Evolutionary conservation across 352 stramenopile species (phyloP), one percentile per base, ranked within the genome.

Genomic region (Phytophthora lateralis): DNA sequence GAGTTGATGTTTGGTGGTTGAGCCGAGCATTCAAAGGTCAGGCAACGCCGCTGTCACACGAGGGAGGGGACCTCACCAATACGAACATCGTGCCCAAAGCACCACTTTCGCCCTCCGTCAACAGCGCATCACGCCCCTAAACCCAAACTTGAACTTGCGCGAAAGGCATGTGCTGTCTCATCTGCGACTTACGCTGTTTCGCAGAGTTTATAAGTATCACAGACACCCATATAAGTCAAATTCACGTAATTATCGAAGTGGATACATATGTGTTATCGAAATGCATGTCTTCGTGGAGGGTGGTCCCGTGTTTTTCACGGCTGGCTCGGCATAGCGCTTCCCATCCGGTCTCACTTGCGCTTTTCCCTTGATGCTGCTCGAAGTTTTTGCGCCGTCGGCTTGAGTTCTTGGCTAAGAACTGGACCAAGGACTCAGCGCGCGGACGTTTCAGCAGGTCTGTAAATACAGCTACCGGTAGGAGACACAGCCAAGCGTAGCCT

Each of bases 131-230:
- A 54, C 32, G 20, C 1, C 55, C 15, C 45, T 63, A 63, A 55
- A 63, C 46, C 27, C 35, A 48, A 21, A 49, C 32, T 66, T 66
- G 58, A 66, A 66, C 58, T 60, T 66, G 42, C 24, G n/a, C 0
- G 15, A 38, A n/a, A 14, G 30, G 37, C 37, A 43, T 17, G 35
- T 42, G 30, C 30, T 37, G 30, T 37, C 30, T 15, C 10, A 38
- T 38, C 32, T 38, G 10, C 2, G 32, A 37, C 9, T 20, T 43
- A 43, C 24, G 4, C 14, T 11, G 1, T 43, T 21, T 43, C 37
- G 8, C 37, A 44, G n/a, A n/a, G 6, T 26, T 5, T 44, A 6
- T 6, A 14, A 20, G n/a, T 41, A 44, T 15, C 6, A 17, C n/a
- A 44, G 38, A 44, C 6, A 15, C 4, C 14, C 0, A 5, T 26